Base-by-base conservation (phyloP, 202 grass and related monocot genomes). In the Bolboschoenoplectus hybrid region DNA sequence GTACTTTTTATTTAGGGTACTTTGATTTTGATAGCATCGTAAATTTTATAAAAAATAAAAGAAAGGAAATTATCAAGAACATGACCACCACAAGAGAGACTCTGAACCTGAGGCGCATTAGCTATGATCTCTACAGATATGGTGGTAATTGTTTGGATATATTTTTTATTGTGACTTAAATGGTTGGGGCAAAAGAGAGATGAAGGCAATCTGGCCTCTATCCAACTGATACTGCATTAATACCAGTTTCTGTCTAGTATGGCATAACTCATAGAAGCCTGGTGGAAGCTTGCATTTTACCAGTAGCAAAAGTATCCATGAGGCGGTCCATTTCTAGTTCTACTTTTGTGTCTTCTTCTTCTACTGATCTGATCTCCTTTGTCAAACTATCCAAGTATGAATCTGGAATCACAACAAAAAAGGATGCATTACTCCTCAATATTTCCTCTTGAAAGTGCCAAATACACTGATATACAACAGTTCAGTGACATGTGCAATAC, bases 341-440 rank as follows among this genome's bases (percentile, higher is more conserved):
- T 53, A 90, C 14, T 43, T 88, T 91, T 41, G 8, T 62, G 69
- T 90, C 89, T 87, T 86, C 88, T 36, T 88, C 89, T 49, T 91
- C 86, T 41, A 34, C 51, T 56, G 75, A 89, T 53, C 20, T 45
- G 53, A 95, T 39, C 50, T 90, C 89, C 80, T 87, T 94, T 76
- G 66, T 94, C 85, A 94, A 82, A 77, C 56, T 68, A 66, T 91
- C 89, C 2, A 98, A 45, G 81, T 90, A 87, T 46, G 74, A 40
- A 58, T 85, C 93, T 98, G 63, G 20, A 66, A 41, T 74, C 16
- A 84, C 75, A 43, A 60, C 17, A 55, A 80, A 53, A 80, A 60
- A 80, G 3, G 7, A 77, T 60, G 13, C 75, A 60, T 58, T 41
- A 74, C 45, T 20, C 13, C 74, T 80, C 75, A 79, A 14, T 57